Evolutionary conservation across 192 early-diverging fungal species (phyloP).

Genomic region (Chytriomyces sp.): DNA sequence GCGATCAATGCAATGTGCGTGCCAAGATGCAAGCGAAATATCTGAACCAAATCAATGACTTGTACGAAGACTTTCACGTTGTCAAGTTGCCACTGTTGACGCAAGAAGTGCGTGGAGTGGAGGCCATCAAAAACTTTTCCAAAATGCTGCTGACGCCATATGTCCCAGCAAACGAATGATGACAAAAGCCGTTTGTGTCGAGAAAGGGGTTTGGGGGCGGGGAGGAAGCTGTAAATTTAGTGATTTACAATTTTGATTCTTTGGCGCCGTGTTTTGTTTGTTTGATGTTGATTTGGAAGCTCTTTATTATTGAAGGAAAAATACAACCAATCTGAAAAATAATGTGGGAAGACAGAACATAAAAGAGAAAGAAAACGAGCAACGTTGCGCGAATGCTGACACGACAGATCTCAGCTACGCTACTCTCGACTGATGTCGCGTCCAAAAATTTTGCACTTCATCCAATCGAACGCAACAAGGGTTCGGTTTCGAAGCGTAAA

Average conservation of each 20-base stretch:
- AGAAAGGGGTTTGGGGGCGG: no score
- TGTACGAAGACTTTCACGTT: constrained; percentile 99
- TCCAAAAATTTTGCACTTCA: constrained; percentile 88
- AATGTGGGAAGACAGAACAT: constrained; percentile 40
- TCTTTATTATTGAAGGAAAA: constrained; percentile 10
- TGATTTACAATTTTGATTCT: neutral
- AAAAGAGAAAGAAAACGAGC: no score
- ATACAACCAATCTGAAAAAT: constrained; percentile 46
- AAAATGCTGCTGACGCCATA: constrained; percentile 89
- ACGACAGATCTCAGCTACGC: constrained; percentile 36
- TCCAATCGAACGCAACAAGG: constrained; percentile 89
- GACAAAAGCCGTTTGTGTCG: neutral
- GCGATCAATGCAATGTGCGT: constrained; percentile 81
- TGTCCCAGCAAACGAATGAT: constrained; percentile 28
- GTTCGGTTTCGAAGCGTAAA: constrained; percentile 84
- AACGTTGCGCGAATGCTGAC: no score
- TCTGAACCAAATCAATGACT: constrained; percentile 95
- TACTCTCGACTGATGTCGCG: constrained; percentile 92
- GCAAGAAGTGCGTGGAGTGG: constrained; percentile 93
- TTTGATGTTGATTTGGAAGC: neutral
- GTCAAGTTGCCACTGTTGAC: constrained; percentile 93
- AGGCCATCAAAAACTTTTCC: constrained; percentile 90
- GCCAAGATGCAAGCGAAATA: constrained; percentile 99
- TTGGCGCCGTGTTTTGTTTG: neutral
- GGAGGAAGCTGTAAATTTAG: no score